These are phyloP conservation scores for Pythium monospermum DNA, from an alignment of 352 stramenopile genomes.

Conservation along the genomic window DNA sequence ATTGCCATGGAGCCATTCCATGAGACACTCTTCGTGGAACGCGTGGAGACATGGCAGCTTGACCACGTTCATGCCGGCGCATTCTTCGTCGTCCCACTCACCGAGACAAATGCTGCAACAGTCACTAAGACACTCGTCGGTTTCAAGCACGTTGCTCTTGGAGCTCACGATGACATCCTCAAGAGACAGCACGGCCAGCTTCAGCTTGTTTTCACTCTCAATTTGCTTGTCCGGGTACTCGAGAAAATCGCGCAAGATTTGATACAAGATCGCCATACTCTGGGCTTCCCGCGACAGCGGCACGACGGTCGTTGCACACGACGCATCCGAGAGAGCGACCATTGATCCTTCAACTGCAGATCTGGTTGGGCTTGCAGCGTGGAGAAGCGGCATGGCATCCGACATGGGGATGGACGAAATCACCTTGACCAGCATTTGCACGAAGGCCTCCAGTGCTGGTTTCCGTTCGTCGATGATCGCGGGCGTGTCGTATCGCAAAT, in stretches of 20 bases:
- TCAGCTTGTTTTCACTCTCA: constrained; percentile 80
- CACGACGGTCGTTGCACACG: background rate
- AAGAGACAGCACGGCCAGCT: constrained; percentile 72
- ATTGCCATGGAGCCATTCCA: constrained; percentile 81
- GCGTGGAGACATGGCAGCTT: constrained; percentile 79
- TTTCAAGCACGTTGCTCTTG: constrained; percentile 53
- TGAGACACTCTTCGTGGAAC: constrained; percentile 85
- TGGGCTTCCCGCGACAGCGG: constrained; percentile 26
- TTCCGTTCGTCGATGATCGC: constrained; percentile 73
- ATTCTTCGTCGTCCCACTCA: constrained; percentile 82
- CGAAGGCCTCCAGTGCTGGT: constrained; percentile 64
- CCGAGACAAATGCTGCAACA: constrained; percentile 83
- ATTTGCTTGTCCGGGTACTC: constrained; percentile 85
- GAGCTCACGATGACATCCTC: constrained; percentile 81
- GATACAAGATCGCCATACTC: constrained; percentile 57
- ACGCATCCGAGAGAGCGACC: background rate
- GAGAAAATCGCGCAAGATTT: constrained; percentile 75
- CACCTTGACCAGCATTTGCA: constrained; percentile 78
- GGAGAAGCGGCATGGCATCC: constrained; percentile 15
- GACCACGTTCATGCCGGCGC: constrained; percentile 73
- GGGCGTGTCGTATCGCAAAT: constrained; percentile 64
- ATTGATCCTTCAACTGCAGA: too few relatives aligned
- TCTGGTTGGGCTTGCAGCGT: constrained; percentile 9
- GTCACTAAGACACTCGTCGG: constrained; percentile 47
- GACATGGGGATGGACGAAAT: constrained; percentile 70